phyloP scores from a whole-genome alignment of 768 basidiomycete species.

The Suillus weaverae region DNA sequence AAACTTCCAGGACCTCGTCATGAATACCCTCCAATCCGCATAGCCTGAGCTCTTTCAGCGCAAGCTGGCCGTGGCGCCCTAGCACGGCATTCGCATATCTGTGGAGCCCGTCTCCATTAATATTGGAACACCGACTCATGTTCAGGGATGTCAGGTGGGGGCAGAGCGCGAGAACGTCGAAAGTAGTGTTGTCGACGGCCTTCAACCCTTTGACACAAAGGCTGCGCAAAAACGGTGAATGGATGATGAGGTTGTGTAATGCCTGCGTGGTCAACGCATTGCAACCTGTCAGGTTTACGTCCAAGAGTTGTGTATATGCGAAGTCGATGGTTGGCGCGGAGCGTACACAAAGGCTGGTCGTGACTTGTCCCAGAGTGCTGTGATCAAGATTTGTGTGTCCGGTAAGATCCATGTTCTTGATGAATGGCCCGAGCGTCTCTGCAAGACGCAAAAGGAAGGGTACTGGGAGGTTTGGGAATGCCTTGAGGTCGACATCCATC shows the following conservation, averaged over 20 bases:
- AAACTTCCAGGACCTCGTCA: constrained; percentile 59
- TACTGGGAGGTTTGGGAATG: constrained; percentile 59
- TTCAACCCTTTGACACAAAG: constrained; percentile 68
- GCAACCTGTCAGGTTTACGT: constrained; percentile 75
- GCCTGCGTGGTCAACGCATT: constrained; percentile 60
- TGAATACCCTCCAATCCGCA: constrained; percentile 64
- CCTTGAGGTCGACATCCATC: constrained; percentile 59
- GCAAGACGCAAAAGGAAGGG: constrained; percentile 54
- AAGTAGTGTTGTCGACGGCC: constrained; percentile 73
- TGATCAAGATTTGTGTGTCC: constrained; percentile 58
- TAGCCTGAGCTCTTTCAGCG: constrained; percentile 62
- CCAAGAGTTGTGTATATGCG: constrained; percentile 65
- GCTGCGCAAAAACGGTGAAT: constrained; percentile 57
- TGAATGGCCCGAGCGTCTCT: constrained; percentile 60
- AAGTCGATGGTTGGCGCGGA: constrained; percentile 28
- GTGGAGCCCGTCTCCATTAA: constrained; percentile 65
- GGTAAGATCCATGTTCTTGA: constrained; percentile 57
- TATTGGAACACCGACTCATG: constrained; percentile 66
- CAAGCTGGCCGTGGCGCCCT: constrained; percentile 47
- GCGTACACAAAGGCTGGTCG: constrained; percentile 53
- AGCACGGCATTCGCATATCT: constrained; percentile 46
- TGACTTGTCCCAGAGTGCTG: constrained; percentile 50
- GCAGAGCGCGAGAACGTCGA: constrained; percentile 64
- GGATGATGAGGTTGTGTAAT: constrained; percentile 67
- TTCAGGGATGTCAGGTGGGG: constrained; percentile 60